These are phyloP conservation scores for Suhomyces vadensis DNA, from an alignment of 805 yeast species.

Conservation along the genomic window DNA sequence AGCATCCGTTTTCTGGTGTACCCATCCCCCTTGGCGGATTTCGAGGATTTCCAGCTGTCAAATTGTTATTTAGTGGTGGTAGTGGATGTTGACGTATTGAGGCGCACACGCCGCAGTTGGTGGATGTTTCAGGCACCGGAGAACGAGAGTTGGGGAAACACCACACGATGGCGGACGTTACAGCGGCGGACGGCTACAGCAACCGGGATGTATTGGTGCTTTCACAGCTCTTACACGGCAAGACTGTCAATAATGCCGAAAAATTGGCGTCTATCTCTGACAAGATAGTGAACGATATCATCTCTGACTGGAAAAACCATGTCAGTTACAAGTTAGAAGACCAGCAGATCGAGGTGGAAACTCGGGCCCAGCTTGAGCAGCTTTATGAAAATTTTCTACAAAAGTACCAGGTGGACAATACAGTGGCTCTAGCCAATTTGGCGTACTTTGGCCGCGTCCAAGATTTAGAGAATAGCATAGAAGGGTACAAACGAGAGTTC, in stretches of 20 bases:
- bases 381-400: constrained; percentile 31
- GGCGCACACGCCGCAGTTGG: not conserved
- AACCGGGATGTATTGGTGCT: constrained; percentile 37
- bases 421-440: constrained; percentile 42
- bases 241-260: constrained; percentile 29
- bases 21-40: no score
- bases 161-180: not conserved
- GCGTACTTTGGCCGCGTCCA: constrained; percentile 33
- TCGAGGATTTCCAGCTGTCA: no score
- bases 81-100: constrained; percentile 9
- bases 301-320: constrained; percentile 32
- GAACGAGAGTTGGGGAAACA: not conserved
- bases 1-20: constrained; percentile 10
- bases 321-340: constrained; percentile 28
- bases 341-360: constrained; percentile 19
- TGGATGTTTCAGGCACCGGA: not conserved
- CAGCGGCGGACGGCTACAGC: constrained; percentile 6
- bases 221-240: constrained; percentile 39
- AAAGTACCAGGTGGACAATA: constrained; percentile 23
- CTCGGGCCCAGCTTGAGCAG: constrained; percentile 19
- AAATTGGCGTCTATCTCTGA: constrained; percentile 14
- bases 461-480: constrained; percentile 32
- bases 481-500: constrained; percentile 26
- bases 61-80: not conserved
- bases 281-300: constrained; percentile 23